A percentile compares a stretch with the other conserved stretches of the same genome.
Evolutionary conservation across 345 rosid genomes (phyloP).

Genomic region (Adansonia digitata): DNA sequence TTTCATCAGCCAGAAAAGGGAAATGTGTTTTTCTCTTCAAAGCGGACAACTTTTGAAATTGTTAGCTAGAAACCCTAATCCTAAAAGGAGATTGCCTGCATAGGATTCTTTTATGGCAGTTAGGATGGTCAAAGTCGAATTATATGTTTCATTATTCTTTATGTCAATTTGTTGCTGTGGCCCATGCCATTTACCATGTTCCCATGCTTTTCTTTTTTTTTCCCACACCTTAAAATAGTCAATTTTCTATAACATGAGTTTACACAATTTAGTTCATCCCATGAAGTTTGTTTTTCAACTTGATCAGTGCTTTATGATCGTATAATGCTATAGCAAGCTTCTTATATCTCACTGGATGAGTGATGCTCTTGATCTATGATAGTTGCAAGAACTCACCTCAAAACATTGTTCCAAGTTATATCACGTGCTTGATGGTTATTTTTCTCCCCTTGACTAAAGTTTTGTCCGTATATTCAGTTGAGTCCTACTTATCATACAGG

Average conservation of each 20-base stretch:
- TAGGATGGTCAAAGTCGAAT: too few species aligned
- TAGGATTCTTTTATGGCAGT: too few species aligned
- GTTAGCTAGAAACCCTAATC: too few species aligned
- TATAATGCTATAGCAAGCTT: not conserved
- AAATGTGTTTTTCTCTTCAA: not conserved
- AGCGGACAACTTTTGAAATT: not conserved
- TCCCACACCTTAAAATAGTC: not conserved
- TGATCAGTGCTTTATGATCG: not conserved
- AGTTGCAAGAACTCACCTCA: not conserved
- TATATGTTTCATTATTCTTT: too few species aligned
- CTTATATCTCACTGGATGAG: not conserved
- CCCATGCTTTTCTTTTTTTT: too few species aligned
- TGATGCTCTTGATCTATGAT: not conserved
- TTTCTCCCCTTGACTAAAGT: not conserved
- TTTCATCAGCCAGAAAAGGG: not conserved
- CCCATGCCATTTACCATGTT: too few species aligned
- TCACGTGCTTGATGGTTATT: not conserved
- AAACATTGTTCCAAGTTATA: not conserved
- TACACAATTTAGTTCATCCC: not conserved
- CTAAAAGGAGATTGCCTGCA: too few species aligned
- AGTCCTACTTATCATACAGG: not conserved
- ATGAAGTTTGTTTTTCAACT: not conserved
- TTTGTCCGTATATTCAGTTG: not conserved
- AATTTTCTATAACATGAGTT: not conserved
- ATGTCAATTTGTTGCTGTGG: too few species aligned